Conservation (phyloP, 306 rosid species). For the Geum urbanum region DNA sequence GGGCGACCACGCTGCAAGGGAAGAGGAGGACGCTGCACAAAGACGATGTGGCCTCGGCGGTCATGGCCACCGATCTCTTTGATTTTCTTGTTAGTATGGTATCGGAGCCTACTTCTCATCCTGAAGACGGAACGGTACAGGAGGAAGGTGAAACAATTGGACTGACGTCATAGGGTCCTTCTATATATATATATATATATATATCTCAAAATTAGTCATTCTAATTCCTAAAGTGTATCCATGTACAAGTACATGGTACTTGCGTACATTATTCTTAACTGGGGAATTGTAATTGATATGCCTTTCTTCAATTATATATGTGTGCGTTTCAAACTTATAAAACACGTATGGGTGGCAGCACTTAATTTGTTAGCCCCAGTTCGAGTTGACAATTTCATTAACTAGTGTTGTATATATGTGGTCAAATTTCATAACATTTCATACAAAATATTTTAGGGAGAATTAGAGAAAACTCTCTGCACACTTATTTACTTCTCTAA, state of each 20-base stretch:
- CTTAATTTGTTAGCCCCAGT: neutral
- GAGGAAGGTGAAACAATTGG: neutral
- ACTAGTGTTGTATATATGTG: neutral
- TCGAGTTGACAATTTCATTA: neutral
- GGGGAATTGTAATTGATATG: neutral
- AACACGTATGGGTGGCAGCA: neutral
- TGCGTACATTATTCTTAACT: neutral
- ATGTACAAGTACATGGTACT: neutral
- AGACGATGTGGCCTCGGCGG: constrained; percentile 63
- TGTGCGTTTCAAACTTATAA: too few relatives aligned
- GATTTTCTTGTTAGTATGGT: constrained; percentile 62
- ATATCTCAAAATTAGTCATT: neutral
- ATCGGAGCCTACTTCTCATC: constrained; percentile 23
- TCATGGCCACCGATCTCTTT: constrained; percentile 55
- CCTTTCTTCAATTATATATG: neutral
- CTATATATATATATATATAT: neutral
- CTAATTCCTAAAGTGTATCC: neutral
- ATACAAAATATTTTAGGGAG: too few relatives aligned
- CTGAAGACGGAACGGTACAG: neutral
- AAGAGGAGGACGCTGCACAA: constrained; percentile 66
- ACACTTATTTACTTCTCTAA: too few relatives aligned
- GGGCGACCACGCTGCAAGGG: constrained; percentile 54
- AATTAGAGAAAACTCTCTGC: too few relatives aligned
- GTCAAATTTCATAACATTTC: neutral
- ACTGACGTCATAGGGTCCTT: neutral